Conservation (phyloP, 176 grass and related monocot genomes). For the Pontederia paniculata region DNA sequence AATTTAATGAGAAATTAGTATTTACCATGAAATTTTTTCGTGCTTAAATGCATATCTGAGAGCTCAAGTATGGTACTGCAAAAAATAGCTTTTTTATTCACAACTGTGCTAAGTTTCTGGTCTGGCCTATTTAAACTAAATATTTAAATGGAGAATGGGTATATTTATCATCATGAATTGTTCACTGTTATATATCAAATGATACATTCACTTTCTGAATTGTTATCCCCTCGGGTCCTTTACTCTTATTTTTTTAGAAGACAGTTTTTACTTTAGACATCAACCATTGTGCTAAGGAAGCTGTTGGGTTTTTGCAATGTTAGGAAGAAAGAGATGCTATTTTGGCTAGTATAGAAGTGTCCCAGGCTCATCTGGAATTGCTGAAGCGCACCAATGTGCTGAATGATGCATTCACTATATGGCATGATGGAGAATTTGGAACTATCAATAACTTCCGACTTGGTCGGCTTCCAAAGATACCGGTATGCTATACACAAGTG, state of each 20-base stretch:
- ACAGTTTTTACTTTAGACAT: neutral
- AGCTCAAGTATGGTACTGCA: neutral
- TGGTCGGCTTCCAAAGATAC: conserved; percentile 61
- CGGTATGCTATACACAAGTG: conserved; percentile 26
- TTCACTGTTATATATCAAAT: neutral
- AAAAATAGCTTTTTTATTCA: neutral
- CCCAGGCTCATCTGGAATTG: conserved; percentile 75
- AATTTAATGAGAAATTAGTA: too few relatives aligned
- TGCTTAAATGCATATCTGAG: too few relatives aligned
- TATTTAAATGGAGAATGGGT: neutral
- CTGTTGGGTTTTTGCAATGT: neutral
- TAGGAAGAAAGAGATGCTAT: conserved; percentile 96
- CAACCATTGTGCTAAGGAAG: neutral
- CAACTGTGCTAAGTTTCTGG: neutral
- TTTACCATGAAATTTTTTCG: too few relatives aligned
- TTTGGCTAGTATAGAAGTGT: conserved; percentile 94
- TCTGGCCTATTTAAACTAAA: neutral
- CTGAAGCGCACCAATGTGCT: conserved; percentile 86
- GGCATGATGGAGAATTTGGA: conserved; percentile 81
- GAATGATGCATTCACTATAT: conserved; percentile 88
- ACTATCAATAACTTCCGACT: conserved; percentile 94
- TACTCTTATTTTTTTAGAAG: neutral
- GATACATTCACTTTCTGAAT: neutral
- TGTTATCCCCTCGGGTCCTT: neutral
- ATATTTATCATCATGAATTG: too few relatives aligned